Evolutionary conservation across 2,329 filamentous ascomycete species (phyloP), one percentile per base, ranked within the genome.

Genomic region (Bipolaris victoriae): DNA sequence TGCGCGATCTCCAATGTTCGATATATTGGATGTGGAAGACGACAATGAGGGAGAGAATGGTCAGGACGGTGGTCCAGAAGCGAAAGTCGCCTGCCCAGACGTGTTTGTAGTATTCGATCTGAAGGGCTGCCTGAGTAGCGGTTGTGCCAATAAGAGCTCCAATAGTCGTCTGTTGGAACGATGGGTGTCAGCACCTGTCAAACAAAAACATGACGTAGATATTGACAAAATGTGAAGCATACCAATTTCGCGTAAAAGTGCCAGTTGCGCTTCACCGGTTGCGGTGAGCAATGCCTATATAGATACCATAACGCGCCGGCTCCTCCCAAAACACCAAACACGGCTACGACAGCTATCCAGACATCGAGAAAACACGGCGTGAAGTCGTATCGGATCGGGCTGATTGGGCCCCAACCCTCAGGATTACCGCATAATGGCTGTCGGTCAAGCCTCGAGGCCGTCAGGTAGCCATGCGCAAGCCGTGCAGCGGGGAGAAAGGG

Each of bases 361-460:
- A 96, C 86, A 75, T 99, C 96, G 69, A 98, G 88, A 74, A 99
- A 99, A 81, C 95, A 99, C 39, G 95, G 94, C 15, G 95, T 98
- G 71, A 99, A 92, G 79, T 99, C 95, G 78, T 92, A 97, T 76
- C 94, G 85, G 65, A 88, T 83, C 35, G 88, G 88, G 78, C 92
- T 97, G 74, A 99, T 75, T 20, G 95, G 95, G 1, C 96, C 96
- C 95, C 95, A 99, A 70, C 95, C 96, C 78, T 98, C 94, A 52
- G 83, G 82, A 78, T 97, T 95, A 76, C 90, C 87, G 79, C 94
- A 98, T 77, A 97, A 82, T 56, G 91, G 87, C 75, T 96, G 90
- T 64, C 79, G 79, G 53, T 75, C 67, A 49, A 66, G 62, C 49
- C 63, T 65, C 47, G 76, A 76, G 18, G 79, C 75, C 33, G 71